A percentile compares a stretch with the other conserved stretches of the same genome.
Conservation (phyloP, 768 basidiomycete species). For the Boletus sensibilis region DNA sequence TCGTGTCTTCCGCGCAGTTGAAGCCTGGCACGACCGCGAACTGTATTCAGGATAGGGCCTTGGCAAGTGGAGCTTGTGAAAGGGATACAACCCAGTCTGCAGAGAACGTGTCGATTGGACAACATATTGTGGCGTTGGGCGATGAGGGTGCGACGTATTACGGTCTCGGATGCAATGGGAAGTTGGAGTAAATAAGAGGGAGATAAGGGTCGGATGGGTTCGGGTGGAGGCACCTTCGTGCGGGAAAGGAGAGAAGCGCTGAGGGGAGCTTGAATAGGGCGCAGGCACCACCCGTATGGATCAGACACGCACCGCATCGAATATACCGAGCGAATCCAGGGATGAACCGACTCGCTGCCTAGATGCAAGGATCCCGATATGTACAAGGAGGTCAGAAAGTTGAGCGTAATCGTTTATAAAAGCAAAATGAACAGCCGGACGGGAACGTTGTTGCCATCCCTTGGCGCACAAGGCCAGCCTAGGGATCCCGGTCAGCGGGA, state of each 20-base stretch:
- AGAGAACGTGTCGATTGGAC: background rate
- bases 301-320: slow-evolving; percentile 17
- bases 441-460: slow-evolving; percentile 12
- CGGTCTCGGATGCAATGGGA: background rate
- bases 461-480: slow-evolving; percentile 4
- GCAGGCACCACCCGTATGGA: slow-evolving; percentile 14
- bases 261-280: background rate
- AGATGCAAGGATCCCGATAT: slow-evolving; percentile 29
- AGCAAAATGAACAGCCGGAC: slow-evolving; percentile 17
- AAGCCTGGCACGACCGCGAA: slow-evolving; percentile 3
- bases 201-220: slow-evolving; percentile 20
- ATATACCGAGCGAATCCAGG: slow-evolving; percentile 24
- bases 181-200: background rate
- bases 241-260: slow-evolving; percentile 12
- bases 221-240: slow-evolving; percentile 13
- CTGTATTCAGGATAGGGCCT: background rate
- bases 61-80: background rate
- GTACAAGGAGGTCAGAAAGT: slow-evolving; percentile 25
- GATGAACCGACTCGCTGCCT: slow-evolving; percentile 11
- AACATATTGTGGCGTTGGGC: background rate
- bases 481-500: slow-evolving; percentile 12
- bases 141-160: background rate
- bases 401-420: slow-evolving; percentile 30
- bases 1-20: slow-evolving; percentile 13
- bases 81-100: background rate